Base-by-base conservation (phyloP, 768 basidiomycete species). In the Rhizopogon rudus region DNA sequence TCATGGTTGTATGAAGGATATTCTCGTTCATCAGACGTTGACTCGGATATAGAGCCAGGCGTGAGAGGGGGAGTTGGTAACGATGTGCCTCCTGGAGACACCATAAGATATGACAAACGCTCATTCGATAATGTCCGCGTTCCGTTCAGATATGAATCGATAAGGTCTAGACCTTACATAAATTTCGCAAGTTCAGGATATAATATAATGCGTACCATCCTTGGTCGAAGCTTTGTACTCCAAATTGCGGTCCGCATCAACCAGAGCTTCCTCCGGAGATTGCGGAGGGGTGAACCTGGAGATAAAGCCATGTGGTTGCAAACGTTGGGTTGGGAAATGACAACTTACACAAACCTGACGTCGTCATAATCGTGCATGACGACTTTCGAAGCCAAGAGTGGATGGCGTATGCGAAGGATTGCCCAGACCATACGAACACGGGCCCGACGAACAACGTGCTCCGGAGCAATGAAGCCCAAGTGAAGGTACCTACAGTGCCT, bases 141-240 rank as follows among this genome's bases (percentile, higher is more conserved):
- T 1, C 89, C 91, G 64, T 93, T 94, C 46, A 93, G 73, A 65
- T 91, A 93, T 0, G 70, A 62, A 55, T 87, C 78, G 57, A 92
- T 80, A 9, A 91, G 73, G 52, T 80, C 83, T 85, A 57, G 5
- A 29, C 35, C 25, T 13, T 3, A 16, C 10, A 48, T 25, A 31
- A 49, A 50, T 4, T 43, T 7, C 42, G 44, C 8, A 43, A 57
- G 6, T 6, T 54, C 29, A 3, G 9, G 28, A 40, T 16, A 42
- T 60, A 35, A 50, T 35, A 40, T 4, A 37, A 14, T 13, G 58
- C 75, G 40, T 59, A 82, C 86, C 82, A 58, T 86, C 80, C 64
- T 84, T 84, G 10, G 68, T 67, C 61, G 80, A 76, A 7, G 67
- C 62, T 31, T 77, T 74, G 61, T 81, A 81, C 57, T 81, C 77